Percentiles rank a stretch among this genome's conserved stretches.
These are phyloP conservation scores for Phytomonas francai DNA, from an alignment of 208 protist species.

Conservation along the genomic window DNA sequence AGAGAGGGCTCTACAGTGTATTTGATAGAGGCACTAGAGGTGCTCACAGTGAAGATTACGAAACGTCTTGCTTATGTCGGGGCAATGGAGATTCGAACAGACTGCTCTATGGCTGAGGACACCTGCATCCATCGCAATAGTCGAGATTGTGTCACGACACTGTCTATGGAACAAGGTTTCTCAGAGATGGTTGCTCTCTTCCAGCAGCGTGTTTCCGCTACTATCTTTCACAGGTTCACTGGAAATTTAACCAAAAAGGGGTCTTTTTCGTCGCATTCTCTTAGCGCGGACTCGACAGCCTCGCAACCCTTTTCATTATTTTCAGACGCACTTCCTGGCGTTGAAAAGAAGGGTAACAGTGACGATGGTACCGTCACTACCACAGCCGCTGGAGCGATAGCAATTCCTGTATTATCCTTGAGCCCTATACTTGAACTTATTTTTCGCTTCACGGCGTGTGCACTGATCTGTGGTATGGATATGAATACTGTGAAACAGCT, in stretches of 20 bases:
- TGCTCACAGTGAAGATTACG: conserved; percentile 10
- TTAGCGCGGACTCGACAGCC: neutral
- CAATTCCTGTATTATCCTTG: neutral
- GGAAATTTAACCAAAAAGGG: neutral
- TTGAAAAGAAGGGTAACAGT: neutral
- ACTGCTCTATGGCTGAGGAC: neutral
- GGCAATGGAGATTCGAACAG: neutral
- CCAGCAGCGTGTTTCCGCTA: neutral
- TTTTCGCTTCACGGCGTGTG: conserved; percentile 7
- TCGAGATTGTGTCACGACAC: neutral
- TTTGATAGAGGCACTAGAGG: conserved; percentile 25
- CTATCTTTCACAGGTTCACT: neutral
- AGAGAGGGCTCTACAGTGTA: conserved; percentile 22
- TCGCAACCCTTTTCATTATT: neutral
- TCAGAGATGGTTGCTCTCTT: neutral
- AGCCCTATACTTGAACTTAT: conserved; percentile 2
- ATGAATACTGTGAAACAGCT: conserved; percentile 40
- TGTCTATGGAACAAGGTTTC: neutral
- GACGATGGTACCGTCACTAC: neutral
- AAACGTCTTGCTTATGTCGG: conserved; percentile 11
- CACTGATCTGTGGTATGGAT: conserved; percentile 34
- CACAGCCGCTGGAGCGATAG: neutral
- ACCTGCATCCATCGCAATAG: neutral
- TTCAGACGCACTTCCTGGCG: neutral
- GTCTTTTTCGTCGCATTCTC: neutral